These are phyloP conservation scores for Pyrus bretschneideri DNA, from an alignment of 306 rosid species.

Conservation along the genomic window DNA sequence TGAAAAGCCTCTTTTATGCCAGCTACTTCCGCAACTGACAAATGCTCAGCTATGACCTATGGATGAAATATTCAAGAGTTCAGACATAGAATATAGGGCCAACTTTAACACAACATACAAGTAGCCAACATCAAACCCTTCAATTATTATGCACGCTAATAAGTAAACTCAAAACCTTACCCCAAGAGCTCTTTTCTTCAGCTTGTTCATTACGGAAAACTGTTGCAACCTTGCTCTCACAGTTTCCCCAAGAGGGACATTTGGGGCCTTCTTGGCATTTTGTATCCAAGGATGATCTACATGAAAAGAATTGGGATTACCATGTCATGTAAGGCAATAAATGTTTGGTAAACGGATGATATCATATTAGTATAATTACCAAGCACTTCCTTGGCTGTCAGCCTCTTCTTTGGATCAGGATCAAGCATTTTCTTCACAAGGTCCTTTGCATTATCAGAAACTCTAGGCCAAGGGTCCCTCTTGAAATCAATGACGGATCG, in stretches of 20 bases:
- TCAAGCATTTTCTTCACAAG: constrained; percentile 48
- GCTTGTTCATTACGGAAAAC: constrained; percentile 58
- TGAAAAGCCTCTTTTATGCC: constrained; percentile 55
- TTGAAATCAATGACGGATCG: constrained; percentile 44
- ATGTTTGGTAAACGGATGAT: not conserved
- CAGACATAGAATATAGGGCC: not conserved
- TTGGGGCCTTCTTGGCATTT: constrained; percentile 57
- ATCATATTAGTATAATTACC: constrained; percentile 20
- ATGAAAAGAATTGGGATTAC: not conserved
- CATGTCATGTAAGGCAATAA: not conserved
- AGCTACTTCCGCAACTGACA: constrained; percentile 58
- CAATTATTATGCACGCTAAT: not conserved
- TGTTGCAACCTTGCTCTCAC: constrained; percentile 58
- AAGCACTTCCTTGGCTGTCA: constrained; percentile 42
- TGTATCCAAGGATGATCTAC: constrained; percentile 56
- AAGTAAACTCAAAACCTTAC: constrained; percentile 16
- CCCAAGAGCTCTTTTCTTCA: constrained; percentile 56
- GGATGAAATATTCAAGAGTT: not conserved
- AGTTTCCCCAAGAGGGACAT: constrained; percentile 54
- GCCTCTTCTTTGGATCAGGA: constrained; percentile 40
- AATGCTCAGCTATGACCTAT: constrained; percentile 55
- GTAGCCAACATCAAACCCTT: not conserved
- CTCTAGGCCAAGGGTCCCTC: constrained; percentile 55
- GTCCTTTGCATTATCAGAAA: constrained; percentile 44
- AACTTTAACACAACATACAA: not conserved